Conservation (phyloP, 305 asterid species). For the Fraxinus sp. region DNA sequence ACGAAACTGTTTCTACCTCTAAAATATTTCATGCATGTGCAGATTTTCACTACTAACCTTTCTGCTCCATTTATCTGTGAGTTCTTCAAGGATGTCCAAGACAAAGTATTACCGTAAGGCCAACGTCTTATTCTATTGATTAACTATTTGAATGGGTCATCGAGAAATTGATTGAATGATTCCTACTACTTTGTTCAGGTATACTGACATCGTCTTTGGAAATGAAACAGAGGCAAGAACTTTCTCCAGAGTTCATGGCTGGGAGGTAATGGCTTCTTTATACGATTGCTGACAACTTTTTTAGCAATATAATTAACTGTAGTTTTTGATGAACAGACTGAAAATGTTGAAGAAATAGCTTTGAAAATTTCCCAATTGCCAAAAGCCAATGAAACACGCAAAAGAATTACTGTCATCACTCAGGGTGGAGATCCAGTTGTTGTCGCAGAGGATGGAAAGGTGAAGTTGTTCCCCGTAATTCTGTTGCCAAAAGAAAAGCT, state of each 20-base stretch:
- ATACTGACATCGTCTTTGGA: slow-evolving; percentile 74
- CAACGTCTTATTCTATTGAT: slow-evolving; percentile 3
- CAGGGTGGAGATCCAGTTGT: slow-evolving; percentile 96
- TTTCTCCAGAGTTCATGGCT: slow-evolving; percentile 84
- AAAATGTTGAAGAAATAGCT: slow-evolving; percentile 81
- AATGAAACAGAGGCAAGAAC: slow-evolving; percentile 92
- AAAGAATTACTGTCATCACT: slow-evolving; percentile 81
- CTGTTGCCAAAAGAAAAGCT: slow-evolving; percentile 80
- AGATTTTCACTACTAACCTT: slow-evolving; percentile 80
- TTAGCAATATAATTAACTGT: slow-evolving; percentile 11
- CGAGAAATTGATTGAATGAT: slow-evolving; percentile 11
- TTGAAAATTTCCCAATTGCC: slow-evolving; percentile 81
- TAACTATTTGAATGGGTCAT: not conserved
- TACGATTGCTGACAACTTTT: not conserved
- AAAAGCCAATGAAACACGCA: slow-evolving; percentile 78
- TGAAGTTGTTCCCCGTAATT: slow-evolving; percentile 63
- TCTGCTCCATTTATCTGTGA: slow-evolving; percentile 97
- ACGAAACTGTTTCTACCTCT: slow-evolving; percentile 4
- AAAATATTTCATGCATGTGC: slow-evolving; percentile 28
- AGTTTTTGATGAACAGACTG: slow-evolving; percentile 56
- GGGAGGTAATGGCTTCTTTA: slow-evolving; percentile 64
- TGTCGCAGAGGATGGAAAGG: slow-evolving; percentile 92
- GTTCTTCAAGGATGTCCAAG: slow-evolving; percentile 95
- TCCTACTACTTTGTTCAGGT: slow-evolving; percentile 43
- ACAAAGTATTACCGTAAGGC: slow-evolving; percentile 76